A percentile compares a stretch with the other conserved stretches of the same genome.
These are phyloP conservation scores for Erysimum cheiranthoides DNA, from an alignment of 345 rosid species.

Conservation along the genomic window DNA sequence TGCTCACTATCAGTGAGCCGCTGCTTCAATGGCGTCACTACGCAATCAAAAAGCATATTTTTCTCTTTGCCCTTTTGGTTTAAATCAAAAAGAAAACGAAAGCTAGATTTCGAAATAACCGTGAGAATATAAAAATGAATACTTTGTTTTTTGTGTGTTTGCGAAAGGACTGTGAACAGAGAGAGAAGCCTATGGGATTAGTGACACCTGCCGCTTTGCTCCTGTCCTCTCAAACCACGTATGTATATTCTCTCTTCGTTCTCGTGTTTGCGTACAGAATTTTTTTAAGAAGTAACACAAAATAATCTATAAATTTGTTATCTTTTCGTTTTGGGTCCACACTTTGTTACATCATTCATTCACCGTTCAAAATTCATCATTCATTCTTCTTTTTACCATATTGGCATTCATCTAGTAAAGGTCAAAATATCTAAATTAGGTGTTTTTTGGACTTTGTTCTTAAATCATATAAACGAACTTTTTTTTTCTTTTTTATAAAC, in stretches of 20 bases:
- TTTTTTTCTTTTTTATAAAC: too few relatives aligned
- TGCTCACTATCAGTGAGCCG: constrained; percentile 46
- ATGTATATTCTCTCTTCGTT: constrained; percentile 19
- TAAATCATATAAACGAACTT: too few relatives aligned
- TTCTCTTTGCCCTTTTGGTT: constrained; percentile 29
- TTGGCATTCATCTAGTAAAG: constrained; percentile 3
- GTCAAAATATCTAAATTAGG: not conserved
- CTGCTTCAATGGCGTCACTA: constrained; percentile 57
- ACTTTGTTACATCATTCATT: constrained; percentile 26
- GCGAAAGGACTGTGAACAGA: constrained; percentile 29
- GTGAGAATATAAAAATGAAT: constrained; percentile 29
- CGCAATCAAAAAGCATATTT: constrained; percentile 31
- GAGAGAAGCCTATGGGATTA: constrained; percentile 33
- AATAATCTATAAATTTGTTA: constrained; percentile 18
- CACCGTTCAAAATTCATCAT: not conserved
- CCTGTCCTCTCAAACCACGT: constrained; percentile 53
- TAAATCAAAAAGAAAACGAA: constrained; percentile 30
- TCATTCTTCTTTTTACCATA: constrained; percentile 25
- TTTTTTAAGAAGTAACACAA: not conserved
- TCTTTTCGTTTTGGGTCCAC: constrained; percentile 35
- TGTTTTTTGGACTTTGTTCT: too few relatives aligned
- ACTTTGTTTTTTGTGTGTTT: not conserved
- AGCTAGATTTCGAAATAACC: constrained; percentile 17
- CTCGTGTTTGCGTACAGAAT: constrained; percentile 34
- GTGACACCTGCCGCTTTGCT: constrained; percentile 56